Evolutionary conservation across 1,284 basidiomycete genomes (phyloP), one percentile per base, ranked within the genome.

Genomic region (Naganishia sp.): DNA sequence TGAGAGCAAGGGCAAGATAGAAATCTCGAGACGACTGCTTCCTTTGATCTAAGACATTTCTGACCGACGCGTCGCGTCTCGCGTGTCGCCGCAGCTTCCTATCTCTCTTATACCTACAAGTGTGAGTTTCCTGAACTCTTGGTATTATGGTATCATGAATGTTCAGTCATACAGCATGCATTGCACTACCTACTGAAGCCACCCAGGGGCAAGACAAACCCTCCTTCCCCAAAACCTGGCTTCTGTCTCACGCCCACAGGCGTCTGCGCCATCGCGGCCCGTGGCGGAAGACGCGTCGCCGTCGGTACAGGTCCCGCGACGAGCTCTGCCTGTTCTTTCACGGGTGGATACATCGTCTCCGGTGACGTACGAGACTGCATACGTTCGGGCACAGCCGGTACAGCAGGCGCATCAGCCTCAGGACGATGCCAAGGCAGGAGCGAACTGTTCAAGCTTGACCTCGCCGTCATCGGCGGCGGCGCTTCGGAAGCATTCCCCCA

Each of bases 171-270:
- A n/a, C 45, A n/a, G 1, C 23, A 46, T 25, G 25, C 21, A 25
- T 1, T 46, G 10, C 15, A 49, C 21, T 49, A 21, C 11, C 58
- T 47, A n/a, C 58, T 51, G 35, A 61, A 51, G 7, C 58, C 58
- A 18, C 58, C 58, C 10, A 61, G 21, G 6, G 58, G 58, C 58
- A 51, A 11, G 13, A 61, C 58, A 28, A 61, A 61, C n/a, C 58
- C 58, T 21, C 47, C 58, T 18, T 49, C 49, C 6, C 58, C 58
- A 18, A 61, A 61, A 11, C 58, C 47, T 9, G 58, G 58, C 15
- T 61, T 61, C 35, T 61, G 47, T 41, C 42, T 50, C 4, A 61
- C 58, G 15, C 32, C 58, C 7, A 61, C 49, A 10, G 58, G 58
- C 23, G 58, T 61, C 21, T 50, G 47, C 17, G 58, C 58, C 39